phyloP scores from a whole-genome alignment of 1,139 yeast species.

The Yamadazyma spencermartinsiae region DNA sequence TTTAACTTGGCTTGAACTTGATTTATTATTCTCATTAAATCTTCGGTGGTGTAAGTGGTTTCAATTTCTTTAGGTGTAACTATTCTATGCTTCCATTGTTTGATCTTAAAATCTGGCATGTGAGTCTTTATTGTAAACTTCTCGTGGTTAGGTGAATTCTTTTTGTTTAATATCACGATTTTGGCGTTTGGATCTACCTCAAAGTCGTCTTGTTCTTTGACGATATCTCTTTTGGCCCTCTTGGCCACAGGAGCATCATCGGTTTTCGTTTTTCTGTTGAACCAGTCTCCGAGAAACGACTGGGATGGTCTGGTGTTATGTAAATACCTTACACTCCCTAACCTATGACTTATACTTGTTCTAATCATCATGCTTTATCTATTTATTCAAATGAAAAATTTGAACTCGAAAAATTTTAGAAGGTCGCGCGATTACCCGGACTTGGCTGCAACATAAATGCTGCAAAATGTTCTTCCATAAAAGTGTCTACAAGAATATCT shows the following conservation, averaged over 20 bases:
- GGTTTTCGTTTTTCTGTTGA: conserved; percentile 17
- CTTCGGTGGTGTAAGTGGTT: conserved; percentile 26
- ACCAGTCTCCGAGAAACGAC: conserved; percentile 23
- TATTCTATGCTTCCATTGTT: conserved; percentile 35
- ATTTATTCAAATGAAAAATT: too few species aligned
- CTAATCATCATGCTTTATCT: conserved; percentile 2
- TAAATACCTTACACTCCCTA: conserved; percentile 10
- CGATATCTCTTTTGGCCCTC: conserved; percentile 31
- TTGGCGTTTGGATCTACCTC: conserved; percentile 35
- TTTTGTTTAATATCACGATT: conserved; percentile 36
- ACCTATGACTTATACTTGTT: not conserved
- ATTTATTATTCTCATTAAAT: conserved; percentile 26
- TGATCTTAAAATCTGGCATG: conserved; percentile 36
- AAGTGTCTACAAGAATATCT: too few species aligned
- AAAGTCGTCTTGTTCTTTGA: conserved; percentile 42
- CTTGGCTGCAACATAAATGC: not conserved
- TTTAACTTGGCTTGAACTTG: conserved; percentile 26
- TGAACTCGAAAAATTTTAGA: conserved; percentile 3
- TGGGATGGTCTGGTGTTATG: conserved; percentile 13
- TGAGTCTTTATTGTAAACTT: conserved; percentile 30
- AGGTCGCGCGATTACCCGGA: conserved; percentile 10
- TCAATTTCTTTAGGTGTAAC: conserved; percentile 31
- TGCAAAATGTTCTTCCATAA: too few species aligned
- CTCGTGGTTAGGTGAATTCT: conserved; percentile 34
- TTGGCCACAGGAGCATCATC: conserved; percentile 10